phyloP scores from a whole-genome alignment of 2,329 filamentous ascomycete species.

The Fusarium lyarnte region DNA sequence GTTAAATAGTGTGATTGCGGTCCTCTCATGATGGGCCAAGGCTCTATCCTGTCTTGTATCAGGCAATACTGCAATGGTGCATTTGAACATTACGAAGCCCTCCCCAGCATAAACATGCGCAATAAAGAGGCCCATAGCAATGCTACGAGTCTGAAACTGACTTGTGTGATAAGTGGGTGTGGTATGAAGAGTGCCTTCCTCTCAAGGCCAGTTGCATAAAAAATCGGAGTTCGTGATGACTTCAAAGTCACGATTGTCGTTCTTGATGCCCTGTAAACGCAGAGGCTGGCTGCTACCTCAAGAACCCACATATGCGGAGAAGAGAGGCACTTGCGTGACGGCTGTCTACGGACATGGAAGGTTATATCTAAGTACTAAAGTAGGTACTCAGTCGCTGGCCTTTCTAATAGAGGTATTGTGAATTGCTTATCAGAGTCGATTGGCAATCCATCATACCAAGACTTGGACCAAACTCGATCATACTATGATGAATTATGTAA shows the following conservation, averaged over 20 bases:
- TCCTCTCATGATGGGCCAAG: conserved; percentile 17
- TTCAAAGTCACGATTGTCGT: not conserved
- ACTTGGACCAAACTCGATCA: not conserved
- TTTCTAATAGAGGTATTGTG: not conserved
- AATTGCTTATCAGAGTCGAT: not conserved
- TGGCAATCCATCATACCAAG: not conserved
- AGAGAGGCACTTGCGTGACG: not conserved
- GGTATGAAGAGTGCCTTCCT: conserved; percentile 19
- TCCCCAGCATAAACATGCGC: not conserved
- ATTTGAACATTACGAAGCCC: conserved; percentile 1
- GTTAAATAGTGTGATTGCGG: conserved; percentile 20
- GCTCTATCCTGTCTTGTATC: not conserved
- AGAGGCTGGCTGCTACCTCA: conserved; percentile 1
- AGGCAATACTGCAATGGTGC: not conserved
- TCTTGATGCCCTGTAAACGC: conserved; percentile 1
- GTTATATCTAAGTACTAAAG: not conserved
- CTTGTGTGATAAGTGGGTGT: not conserved
- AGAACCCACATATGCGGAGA: not conserved
- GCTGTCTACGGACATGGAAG: not conserved
- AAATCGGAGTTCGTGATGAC: conserved; percentile 13
- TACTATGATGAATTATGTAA: not conserved
- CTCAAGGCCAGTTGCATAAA: conserved; percentile 23
- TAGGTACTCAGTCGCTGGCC: not conserved
- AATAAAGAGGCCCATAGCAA: not conserved
- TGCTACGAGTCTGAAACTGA: not conserved